Evolutionary conservation across 176 grass and related monocot genomes (phyloP).

Genomic region (Oryza officinalis): DNA sequence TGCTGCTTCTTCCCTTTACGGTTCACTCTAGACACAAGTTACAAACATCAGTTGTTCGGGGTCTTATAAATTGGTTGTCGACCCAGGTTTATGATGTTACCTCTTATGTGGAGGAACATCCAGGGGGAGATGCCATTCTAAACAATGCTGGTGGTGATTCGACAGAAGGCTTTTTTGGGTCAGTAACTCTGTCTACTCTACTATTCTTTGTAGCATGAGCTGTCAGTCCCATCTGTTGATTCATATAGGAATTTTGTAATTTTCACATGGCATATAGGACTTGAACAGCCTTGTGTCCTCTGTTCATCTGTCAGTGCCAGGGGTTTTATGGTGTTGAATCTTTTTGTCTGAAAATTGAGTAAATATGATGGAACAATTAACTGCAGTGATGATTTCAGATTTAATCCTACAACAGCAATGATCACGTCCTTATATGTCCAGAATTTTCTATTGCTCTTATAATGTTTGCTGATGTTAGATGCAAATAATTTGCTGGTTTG

Average conservation of each 20-base stretch:
- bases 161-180: constrained; percentile 81
- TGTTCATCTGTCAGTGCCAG: too few relatives aligned
- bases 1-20: neutral
- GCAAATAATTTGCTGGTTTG: neutral
- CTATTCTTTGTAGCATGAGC: constrained; percentile 18
- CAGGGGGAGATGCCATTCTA: constrained; percentile 80
- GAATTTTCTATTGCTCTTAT: neutral
- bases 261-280: neutral
- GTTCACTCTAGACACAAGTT: neutral
- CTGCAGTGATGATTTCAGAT: neutral
- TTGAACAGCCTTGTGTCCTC: neutral
- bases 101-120: constrained; percentile 92
- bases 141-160: constrained; percentile 91
- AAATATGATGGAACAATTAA: neutral
- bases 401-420: neutral
- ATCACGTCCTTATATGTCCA: neutral
- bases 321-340: neutral
- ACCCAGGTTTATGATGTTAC: constrained; percentile 88
- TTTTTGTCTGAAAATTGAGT: neutral
- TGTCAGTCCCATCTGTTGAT: neutral
- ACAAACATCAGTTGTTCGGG: neutral
- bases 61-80: constrained; percentile 24
- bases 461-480: neutral
- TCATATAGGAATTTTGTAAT: neutral
- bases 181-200: constrained; percentile 23